Evolutionary conservation across 495 filamentous ascomycete species (phyloP).

Genomic region (Aspergillus ostianus): DNA sequence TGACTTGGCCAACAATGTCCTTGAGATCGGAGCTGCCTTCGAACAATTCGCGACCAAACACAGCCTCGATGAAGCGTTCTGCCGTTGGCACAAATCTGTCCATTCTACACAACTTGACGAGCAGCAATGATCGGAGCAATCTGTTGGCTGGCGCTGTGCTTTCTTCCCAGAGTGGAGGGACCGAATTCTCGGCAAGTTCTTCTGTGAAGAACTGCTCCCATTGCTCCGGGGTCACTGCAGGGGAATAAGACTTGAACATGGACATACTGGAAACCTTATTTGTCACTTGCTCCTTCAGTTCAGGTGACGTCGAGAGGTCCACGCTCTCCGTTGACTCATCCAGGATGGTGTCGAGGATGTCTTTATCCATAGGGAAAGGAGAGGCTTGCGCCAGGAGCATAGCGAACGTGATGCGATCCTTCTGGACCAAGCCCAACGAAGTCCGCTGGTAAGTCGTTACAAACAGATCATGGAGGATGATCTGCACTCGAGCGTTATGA

Average conservation of each 20-base stretch:
- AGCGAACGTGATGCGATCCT: constrained; percentile 90
- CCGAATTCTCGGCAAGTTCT: constrained; percentile 82
- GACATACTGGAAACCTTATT: constrained; percentile 63
- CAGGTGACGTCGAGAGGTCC: constrained; percentile 69
- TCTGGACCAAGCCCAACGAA: constrained; percentile 87
- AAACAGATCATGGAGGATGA: constrained; percentile 87
- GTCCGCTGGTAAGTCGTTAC: constrained; percentile 90
- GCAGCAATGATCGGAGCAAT: constrained; percentile 77
- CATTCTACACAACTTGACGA: constrained; percentile 92
- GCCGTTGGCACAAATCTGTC: constrained; percentile 92
- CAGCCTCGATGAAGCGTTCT: constrained; percentile 81
- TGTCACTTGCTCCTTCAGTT: constrained; percentile 69
- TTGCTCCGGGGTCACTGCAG: constrained; percentile 53
- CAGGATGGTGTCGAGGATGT: constrained; percentile 79
- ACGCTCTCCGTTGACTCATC: constrained; percentile 72
- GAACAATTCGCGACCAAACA: constrained; percentile 83
- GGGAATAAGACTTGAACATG: constrained; percentile 71
- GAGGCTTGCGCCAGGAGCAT: constrained; percentile 94
- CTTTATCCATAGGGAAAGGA: constrained; percentile 90
- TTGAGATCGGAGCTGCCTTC: constrained; percentile 81
- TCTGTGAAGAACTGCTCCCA: constrained; percentile 83
- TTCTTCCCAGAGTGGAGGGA: constrained; percentile 76
- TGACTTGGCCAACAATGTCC: constrained; percentile 80
- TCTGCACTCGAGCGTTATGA: constrained; percentile 72
- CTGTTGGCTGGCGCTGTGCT: constrained; percentile 64